phyloP scores from a whole-genome alignment of 345 rosid genomes.

The Populus simonii region DNA sequence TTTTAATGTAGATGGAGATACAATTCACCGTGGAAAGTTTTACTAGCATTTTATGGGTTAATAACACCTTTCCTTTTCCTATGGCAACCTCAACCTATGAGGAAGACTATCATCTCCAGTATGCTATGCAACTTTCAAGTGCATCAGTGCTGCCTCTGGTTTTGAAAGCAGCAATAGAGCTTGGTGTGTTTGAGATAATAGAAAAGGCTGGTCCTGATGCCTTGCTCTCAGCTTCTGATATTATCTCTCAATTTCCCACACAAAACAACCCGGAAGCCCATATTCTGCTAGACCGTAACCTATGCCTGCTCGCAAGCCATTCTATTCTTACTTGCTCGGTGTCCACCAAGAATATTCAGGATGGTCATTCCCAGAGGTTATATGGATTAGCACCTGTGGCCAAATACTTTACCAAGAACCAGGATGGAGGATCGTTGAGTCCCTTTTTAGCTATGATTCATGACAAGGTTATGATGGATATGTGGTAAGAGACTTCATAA shows the following conservation, averaged over 20 bases:
- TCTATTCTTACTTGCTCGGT: conserved; percentile 26
- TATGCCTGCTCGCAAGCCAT: conserved; percentile 47
- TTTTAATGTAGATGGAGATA: too few relatives aligned
- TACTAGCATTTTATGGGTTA: too few relatives aligned
- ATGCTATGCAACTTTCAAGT: conserved; percentile 17
- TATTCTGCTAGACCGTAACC: conserved; percentile 41
- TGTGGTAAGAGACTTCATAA: too few relatives aligned
- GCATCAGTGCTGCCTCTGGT: conserved; percentile 19
- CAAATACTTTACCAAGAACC: conserved; percentile 6
- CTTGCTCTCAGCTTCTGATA: conserved; percentile 40
- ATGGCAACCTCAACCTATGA: not conserved
- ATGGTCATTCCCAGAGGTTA: not conserved
- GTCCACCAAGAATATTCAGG: not conserved
- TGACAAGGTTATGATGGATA: too few relatives aligned
- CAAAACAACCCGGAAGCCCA: conserved; percentile 41
- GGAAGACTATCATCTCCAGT: conserved; percentile 12
- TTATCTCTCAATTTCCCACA: conserved; percentile 36
- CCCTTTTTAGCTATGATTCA: not conserved
- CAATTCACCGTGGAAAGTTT: too few relatives aligned
- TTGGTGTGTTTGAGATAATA: conserved; percentile 28
- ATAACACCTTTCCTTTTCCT: too few relatives aligned
- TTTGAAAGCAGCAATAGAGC: conserved; percentile 26
- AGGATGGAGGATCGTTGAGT: not conserved
- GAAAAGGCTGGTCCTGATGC: conserved; percentile 13
- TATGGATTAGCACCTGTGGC: not conserved